These are phyloP conservation scores for Oryza officinalis DNA, from an alignment of 176 grass and related monocot species.

Conservation along the genomic window DNA sequence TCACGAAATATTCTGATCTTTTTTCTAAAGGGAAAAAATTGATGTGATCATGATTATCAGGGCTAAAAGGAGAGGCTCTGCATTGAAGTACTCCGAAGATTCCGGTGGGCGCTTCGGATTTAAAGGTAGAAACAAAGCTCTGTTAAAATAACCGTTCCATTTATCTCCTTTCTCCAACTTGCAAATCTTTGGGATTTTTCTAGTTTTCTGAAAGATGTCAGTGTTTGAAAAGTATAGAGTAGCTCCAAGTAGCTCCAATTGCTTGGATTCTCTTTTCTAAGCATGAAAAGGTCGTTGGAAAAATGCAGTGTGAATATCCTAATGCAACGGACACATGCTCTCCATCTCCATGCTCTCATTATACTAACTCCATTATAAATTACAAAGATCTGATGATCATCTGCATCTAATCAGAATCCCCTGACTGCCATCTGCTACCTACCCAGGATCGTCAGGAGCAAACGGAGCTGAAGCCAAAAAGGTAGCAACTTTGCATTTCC, in stretches of 20 bases:
- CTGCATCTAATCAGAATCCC: conserved; percentile 35
- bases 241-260: conserved; percentile 8
- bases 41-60: not conserved
- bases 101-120: not conserved
- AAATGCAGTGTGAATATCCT: conserved; percentile 38
- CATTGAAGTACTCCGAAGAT: conserved; percentile 5
- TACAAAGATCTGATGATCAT: conserved; percentile 34
- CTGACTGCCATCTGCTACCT: not conserved
- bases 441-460: conserved; percentile 6
- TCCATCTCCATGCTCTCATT: not conserved
- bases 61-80: not conserved
- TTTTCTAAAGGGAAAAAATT: not conserved
- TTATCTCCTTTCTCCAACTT: not conserved
- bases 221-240: not conserved
- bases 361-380: conserved; percentile 19
- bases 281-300: not conserved
- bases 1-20: conserved; percentile 4
- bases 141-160: not conserved
- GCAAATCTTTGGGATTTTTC: not conserved
- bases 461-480: conserved; percentile 20
- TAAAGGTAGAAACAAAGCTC: not conserved
- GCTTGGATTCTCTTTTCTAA: not conserved
- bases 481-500: conserved; percentile 35
- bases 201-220: conserved; percentile 15
- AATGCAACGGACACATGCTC: not conserved